phyloP scores from a whole-genome alignment of 768 basidiomycete species.

The Leucocoprinus leucothites region DNA sequence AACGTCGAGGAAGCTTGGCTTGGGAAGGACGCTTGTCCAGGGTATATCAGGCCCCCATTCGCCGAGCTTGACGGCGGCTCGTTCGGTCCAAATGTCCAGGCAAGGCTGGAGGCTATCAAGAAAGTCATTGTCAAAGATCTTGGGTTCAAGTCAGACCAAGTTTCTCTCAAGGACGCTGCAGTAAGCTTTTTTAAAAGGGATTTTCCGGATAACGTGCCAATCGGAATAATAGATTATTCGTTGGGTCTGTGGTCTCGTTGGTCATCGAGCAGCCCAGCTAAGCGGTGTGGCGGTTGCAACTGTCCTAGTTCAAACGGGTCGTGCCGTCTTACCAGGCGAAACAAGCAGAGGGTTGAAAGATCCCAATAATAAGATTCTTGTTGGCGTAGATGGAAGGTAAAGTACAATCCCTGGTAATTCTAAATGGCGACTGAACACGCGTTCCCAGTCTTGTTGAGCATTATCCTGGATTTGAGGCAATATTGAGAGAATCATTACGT shows the following conservation, averaged over 20 bases:
- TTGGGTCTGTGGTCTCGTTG: conserved; percentile 77
- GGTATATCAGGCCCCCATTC: conserved; percentile 33
- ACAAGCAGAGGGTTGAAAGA: conserved; percentile 26
- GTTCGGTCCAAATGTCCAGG: conserved; percentile 26
- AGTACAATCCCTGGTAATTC: conserved; percentile 15
- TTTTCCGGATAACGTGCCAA: no score
- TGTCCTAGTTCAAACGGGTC: conserved; percentile 77
- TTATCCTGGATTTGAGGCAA: conserved; percentile 82
- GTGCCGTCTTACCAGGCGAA: conserved; percentile 49
- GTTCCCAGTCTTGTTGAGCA: conserved; percentile 76
- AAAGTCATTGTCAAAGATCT: conserved; percentile 61
- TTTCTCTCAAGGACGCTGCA: conserved; percentile 56
- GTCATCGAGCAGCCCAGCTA: conserved; percentile 75
- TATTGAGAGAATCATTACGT: conserved; percentile 72
- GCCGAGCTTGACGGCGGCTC: conserved; percentile 29
- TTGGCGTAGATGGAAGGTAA: conserved; percentile 94
- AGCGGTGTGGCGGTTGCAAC: conserved; percentile 88
- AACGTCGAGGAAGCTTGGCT: conserved; percentile 78
- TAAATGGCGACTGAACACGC: conserved; percentile 1
- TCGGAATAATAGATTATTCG: conserved; percentile 68
- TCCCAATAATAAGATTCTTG: conserved; percentile 50
- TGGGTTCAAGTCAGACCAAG: conserved; percentile 51
- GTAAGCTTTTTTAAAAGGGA: conserved; percentile 27
- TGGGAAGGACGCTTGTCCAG: conserved; percentile 29
- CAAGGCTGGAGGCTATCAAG: conserved; percentile 53